Evolutionary conservation across 108 stramenopile genomes (phyloP), one percentile per base, ranked within the genome.

Genomic region (Nitzschia sp.): DNA sequence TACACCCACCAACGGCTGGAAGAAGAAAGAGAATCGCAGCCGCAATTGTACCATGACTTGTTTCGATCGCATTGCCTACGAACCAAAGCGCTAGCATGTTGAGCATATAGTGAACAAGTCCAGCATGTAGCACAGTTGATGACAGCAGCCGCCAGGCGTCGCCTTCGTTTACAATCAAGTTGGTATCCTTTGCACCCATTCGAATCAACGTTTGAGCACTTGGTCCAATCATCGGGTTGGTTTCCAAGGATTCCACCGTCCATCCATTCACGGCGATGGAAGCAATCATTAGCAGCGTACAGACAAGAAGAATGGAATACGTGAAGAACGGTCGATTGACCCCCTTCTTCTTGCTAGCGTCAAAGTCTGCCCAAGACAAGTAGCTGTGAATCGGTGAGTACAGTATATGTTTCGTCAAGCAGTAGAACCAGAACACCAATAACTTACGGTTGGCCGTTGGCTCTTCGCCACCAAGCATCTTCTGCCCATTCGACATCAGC

Each of bases 121-220:
- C 97, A n/a, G 95, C 96, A 80, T 98, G 97, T 21, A 98, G 82
- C 57, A 97, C 79, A 65, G 95, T 91, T 3, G 96, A 83, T 10
- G 92, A 90, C 20, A 87, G 66, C 17, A 98, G 55, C 11, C 96
- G 64, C 86, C 86, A 93, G 20, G 75, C 85, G 62, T 96, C 88
- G 34, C 83, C 70, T 40, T 92, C 80, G 29, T 91, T 74, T n/a
- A 96, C 88, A 70, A 98, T 97, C 41, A 92, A 59, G 58, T 82
- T 77, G 3, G 92, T 82, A 67, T 90, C 80, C 72, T 95, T 95
- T 26, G 97, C 97, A 20, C 97, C 97, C 67, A 90, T 72, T 14
- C 68, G 67, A 53, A 96, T 66, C 21, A 98, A 77, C 17, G 96
- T 96, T 26, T 94, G 82, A 25, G 86, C 86, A 25, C 79, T 80